These are phyloP conservation scores for Teunomyces panamensis DNA, from an alignment of 805 yeast species.

Conservation along the genomic window DNA sequence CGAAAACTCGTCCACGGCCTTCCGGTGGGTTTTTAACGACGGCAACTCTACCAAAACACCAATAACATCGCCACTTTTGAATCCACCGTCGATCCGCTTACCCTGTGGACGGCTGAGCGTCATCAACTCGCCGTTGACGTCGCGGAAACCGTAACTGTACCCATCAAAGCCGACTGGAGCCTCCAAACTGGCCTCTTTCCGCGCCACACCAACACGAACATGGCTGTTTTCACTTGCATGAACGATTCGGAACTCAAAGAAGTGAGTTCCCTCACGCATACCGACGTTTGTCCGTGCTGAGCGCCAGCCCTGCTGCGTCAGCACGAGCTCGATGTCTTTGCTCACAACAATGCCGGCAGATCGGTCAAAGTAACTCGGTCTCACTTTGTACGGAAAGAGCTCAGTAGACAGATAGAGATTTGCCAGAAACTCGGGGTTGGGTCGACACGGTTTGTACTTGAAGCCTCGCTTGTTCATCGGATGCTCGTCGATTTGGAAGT, in stretches of 20 bases:
- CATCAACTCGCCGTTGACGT: conserved; percentile 68
- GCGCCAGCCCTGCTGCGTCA: conserved; percentile 75
- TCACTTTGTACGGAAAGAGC: conserved; percentile 57
- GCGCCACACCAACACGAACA: conserved; percentile 77
- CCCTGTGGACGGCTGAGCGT: conserved; percentile 69
- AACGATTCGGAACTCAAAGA: conserved; percentile 69
- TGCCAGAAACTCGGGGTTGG: conserved; percentile 57
- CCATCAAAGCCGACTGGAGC: conserved; percentile 97
- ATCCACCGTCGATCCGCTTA: conserved; percentile 40
- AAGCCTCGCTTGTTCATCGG: conserved; percentile 80
- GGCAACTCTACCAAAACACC: conserved; percentile 80
- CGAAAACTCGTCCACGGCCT: conserved; percentile 35
- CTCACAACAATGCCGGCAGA: conserved; percentile 50
- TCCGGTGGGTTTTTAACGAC: conserved; percentile 39
- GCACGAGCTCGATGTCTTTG: conserved; percentile 37
- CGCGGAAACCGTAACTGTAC: conserved; percentile 89
- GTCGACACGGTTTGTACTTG: conserved; percentile 75
- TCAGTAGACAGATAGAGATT: conserved; percentile 71
- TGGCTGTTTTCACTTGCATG: conserved; percentile 46
- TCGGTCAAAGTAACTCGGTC: conserved; percentile 67
- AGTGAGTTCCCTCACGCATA: conserved; percentile 74
- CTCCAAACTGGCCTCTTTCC: conserved; percentile 85
- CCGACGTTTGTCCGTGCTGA: conserved; percentile 72
- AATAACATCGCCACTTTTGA: conserved; percentile 74
- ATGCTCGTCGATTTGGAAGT: conserved; percentile 63